Percentiles rank a stretch among this genome's conserved stretches.
These are phyloP conservation scores for Alternaria gansuensis DNA, from an alignment of 2,329 filamentous ascomycete species.

Conservation along the genomic window DNA sequence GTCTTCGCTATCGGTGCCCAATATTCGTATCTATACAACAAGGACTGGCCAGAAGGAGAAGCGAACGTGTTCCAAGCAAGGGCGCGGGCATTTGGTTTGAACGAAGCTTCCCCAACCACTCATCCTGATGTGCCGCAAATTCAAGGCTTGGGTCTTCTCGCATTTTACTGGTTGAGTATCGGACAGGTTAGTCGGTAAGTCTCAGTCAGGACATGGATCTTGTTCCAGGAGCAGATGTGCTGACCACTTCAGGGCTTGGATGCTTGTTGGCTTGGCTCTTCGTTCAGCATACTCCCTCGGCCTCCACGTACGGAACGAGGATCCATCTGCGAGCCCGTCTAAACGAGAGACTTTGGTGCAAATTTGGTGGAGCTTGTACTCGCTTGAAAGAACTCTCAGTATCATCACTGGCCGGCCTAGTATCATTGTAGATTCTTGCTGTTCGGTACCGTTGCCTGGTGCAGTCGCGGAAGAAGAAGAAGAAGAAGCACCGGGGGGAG, in stretches of 20 bases:
- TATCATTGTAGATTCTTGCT: slow-evolving; percentile 48
- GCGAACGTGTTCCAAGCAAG: slow-evolving; percentile 53
- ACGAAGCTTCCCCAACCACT: slow-evolving; percentile 37
- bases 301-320: slow-evolving; percentile 53
- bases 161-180: slow-evolving; percentile 53
- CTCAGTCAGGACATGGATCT: not conserved
- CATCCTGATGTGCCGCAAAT: slow-evolving; percentile 53
- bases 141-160: slow-evolving; percentile 51
- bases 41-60: slow-evolving; percentile 41
- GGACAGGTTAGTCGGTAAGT: slow-evolving; percentile 55
- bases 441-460: slow-evolving; percentile 49
- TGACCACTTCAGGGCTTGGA: slow-evolving; percentile 50
- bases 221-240: not conserved
- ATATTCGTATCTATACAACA: slow-evolving; percentile 49
- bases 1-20: slow-evolving; percentile 56
- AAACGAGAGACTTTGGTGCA: slow-evolving; percentile 51
- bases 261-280: slow-evolving; percentile 50
- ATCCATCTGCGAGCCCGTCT: slow-evolving; percentile 37
- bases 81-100: slow-evolving; percentile 49
- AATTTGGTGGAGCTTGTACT: slow-evolving; percentile 56
- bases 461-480: slow-evolving; percentile 36
- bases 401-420: slow-evolving; percentile 54
- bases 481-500: slow-evolving; percentile 26
- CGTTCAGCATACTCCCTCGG: slow-evolving; percentile 51
- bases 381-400: slow-evolving; percentile 52